These are phyloP conservation scores for Leishmania turanica DNA, from an alignment of 208 protist genomes.

Conservation along the genomic window DNA sequence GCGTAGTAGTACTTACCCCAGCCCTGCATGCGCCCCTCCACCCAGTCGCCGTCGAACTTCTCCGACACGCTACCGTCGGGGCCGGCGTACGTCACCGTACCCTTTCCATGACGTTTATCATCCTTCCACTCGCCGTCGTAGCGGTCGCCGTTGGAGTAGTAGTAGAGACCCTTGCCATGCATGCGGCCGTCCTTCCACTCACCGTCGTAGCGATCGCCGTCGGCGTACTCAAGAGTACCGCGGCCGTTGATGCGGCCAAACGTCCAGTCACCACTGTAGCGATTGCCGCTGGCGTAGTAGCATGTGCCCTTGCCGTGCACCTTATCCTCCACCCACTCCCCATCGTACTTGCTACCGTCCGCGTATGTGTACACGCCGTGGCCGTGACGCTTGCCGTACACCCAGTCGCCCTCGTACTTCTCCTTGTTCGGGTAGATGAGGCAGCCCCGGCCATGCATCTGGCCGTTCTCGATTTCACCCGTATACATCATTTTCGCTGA, in stretches of 20 bases:
- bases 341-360: conserved; percentile 92
- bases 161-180: conserved; percentile 92
- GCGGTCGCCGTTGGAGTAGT: conserved; percentile 89
- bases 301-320: conserved; percentile 94
- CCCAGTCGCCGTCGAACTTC: conserved; percentile 95
- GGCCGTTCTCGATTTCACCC: conserved; percentile 95
- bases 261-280: conserved; percentile 90
- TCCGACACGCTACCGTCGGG: conserved; percentile 92
- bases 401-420: conserved; percentile 95
- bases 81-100: conserved; percentile 88
- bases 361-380: conserved; percentile 93
- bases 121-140: conserved; percentile 95
- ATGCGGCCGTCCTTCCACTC: conserved; percentile 95
- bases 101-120: conserved; percentile 93
- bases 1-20: conserved; percentile 95
- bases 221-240: conserved; percentile 86
- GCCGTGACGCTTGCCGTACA: conserved; percentile 94
- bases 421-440: conserved; percentile 95
- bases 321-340: conserved; percentile 96
- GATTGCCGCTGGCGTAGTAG: conserved; percentile 90
- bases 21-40: conserved; percentile 94
- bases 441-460: conserved; percentile 95
- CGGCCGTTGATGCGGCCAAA: conserved; percentile 93
- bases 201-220: conserved; percentile 93
- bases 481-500: conserved; percentile 93